Evolutionary conservation across 2,329 filamentous ascomycete genomes (phyloP), one percentile per base, ranked within the genome.

Genomic region (Talaromyces sp.): DNA sequence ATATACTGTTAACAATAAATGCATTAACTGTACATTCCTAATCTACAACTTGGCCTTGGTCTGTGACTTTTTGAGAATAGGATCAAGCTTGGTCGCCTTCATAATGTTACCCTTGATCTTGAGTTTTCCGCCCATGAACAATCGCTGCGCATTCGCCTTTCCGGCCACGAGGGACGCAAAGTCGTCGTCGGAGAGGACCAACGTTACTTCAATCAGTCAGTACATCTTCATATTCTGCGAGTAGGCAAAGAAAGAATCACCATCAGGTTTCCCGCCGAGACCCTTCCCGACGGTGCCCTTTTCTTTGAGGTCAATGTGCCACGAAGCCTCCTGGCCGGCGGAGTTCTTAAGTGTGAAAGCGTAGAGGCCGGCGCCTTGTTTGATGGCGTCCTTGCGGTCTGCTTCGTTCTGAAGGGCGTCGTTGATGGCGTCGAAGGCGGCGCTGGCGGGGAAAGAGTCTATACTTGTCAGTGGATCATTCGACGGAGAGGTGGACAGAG

Each of bases 71-170:
- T 92, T 92, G 68, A 96, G 81, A 72, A 98, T 89, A 44, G 92
- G 90, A 80, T 97, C 92, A 79, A 97, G 86, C 87, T 96, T 96
- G 65, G 93, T 97, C 40, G 95, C 77, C 86, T 97, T 97, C 93
- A 98, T 98, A 65, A 98, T 87, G 77, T 98, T 92, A 67, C 95
- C 95, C 86, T 92, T 96, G 76, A 98, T 86, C 90, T 98, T 99
- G 74, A 99, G 84, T 84, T 96, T 97, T 72, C 95, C 95, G n/a
- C 86, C 86, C 93, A 99, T 98, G 81, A 98, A 97, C 67, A 99
- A 82, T 70, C 88, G 88, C 84, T 99, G 95, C 63, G 95, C 92
- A 75, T 97, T 96, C 71, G 91, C 92, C 82, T 96, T 92, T 75
- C 95, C 95, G 40, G 83, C 73, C 61, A 96, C 88, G 68, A 99